Evolutionary conservation across 805 yeast species (phyloP).

Genomic region (Ogataea nonfermentans): DNA sequence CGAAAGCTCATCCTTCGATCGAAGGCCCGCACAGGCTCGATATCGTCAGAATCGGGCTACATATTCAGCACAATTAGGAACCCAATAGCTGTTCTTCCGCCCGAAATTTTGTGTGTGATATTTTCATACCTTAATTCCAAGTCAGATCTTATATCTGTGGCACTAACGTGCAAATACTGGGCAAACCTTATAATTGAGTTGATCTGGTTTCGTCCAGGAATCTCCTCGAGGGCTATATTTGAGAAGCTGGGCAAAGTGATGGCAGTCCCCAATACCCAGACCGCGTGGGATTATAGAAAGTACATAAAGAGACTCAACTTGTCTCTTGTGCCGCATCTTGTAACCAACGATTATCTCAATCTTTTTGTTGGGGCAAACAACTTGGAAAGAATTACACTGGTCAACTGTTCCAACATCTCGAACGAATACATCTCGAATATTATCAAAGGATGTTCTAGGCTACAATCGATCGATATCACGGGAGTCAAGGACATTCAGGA

Average conservation of each 20-base stretch:
- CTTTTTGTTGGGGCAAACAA: constrained; percentile 67
- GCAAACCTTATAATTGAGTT: constrained; percentile 73
- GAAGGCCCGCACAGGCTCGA: constrained; percentile 26
- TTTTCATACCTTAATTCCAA: constrained; percentile 62
- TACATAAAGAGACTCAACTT: constrained; percentile 79
- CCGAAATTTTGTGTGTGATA: constrained; percentile 62
- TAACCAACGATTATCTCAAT: constrained; percentile 61
- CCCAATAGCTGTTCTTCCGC: constrained; percentile 48
- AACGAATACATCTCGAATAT: constrained; percentile 61
- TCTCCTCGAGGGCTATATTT: constrained; percentile 50
- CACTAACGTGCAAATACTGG: constrained; percentile 80
- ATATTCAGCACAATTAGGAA: constrained; percentile 14
- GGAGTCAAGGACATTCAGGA: constrained; percentile 73
- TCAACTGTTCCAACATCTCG: constrained; percentile 68
- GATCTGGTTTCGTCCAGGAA: constrained; percentile 84
- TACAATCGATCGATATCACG: constrained; percentile 86
- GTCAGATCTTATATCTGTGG: constrained; percentile 55
- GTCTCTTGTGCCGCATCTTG: constrained; percentile 65
- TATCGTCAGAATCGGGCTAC: constrained; percentile 16
- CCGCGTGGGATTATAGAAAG: constrained; percentile 64
- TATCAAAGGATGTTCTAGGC: constrained; percentile 58
- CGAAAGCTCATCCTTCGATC: constrained; percentile 28
- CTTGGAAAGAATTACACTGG: constrained; percentile 81
- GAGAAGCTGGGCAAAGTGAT: constrained; percentile 56
- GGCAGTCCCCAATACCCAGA: constrained; percentile 43